Evolutionary conservation across 1,284 basidiomycete species (phyloP).

Genomic region (Boletus semigastroideus): DNA sequence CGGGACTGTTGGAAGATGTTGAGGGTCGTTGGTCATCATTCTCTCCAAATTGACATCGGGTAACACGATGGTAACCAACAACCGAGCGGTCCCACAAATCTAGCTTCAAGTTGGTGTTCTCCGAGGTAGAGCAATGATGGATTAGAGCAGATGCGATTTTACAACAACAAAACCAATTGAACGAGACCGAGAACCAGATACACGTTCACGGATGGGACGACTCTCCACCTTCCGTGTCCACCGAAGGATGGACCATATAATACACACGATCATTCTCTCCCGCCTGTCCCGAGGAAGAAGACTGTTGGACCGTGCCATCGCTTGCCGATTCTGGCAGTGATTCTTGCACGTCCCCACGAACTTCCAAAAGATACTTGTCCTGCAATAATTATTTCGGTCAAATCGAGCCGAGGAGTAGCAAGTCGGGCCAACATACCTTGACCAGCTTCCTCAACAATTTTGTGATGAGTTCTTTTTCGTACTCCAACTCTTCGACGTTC

Average conservation of each 20-base stretch:
- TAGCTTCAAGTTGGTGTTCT: neutral
- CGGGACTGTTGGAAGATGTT: conserved; percentile 53
- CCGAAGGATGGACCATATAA: conserved; percentile 81
- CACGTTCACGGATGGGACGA: conserved; percentile 35
- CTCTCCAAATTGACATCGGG: conserved; percentile 6
- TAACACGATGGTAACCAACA: neutral
- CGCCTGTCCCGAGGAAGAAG: conserved; percentile 45
- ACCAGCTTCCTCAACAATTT: conserved; percentile 91
- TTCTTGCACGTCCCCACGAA: conserved; percentile 79
- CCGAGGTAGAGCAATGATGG: too few relatives aligned
- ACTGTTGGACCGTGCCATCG: conserved; percentile 47
- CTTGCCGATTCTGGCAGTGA: conserved; percentile 64
- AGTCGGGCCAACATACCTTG: conserved; percentile 56
- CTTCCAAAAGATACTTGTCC: conserved; percentile 87
- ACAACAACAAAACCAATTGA: conserved; percentile 14
- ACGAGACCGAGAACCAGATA: conserved; percentile 1
- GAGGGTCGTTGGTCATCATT: conserved; percentile 31
- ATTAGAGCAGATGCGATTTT: conserved; percentile 1
- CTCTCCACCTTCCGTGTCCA: conserved; percentile 59
- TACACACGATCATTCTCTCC: conserved; percentile 66
- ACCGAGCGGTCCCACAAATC: neutral
- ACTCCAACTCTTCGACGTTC: conserved; percentile 87
- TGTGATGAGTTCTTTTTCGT: conserved; percentile 85
- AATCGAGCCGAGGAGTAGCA: neutral
- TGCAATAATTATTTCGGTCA: conserved; percentile 32